These are phyloP conservation scores for Pythium sp. DNA, from an alignment of 352 stramenopile genomes.

Conservation along the genomic window DNA sequence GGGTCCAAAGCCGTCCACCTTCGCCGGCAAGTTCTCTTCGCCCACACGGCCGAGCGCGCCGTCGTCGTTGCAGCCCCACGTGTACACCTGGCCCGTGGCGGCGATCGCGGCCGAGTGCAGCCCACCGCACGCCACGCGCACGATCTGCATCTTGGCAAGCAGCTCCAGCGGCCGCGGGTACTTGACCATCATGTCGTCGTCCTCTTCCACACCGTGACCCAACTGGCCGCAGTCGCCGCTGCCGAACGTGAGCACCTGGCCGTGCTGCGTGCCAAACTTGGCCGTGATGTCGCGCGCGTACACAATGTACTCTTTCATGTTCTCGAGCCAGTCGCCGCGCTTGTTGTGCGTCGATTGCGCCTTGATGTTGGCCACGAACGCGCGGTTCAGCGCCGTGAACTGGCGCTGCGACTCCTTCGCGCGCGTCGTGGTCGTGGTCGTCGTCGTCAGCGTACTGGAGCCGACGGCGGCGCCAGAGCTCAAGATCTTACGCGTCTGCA, in stretches of 20 bases:
- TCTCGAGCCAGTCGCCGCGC: constrained; percentile 61
- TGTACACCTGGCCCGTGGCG: constrained; percentile 87
- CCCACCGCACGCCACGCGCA: constrained; percentile 86
- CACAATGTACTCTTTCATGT: constrained; percentile 76
- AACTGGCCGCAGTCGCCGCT: constrained; percentile 92
- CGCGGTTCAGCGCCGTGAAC: constrained; percentile 64
- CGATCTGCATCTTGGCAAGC: constrained; percentile 44
- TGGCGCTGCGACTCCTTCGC: constrained; percentile 49
- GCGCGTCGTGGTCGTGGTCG: constrained; percentile 24
- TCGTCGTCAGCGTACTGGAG: background rate
- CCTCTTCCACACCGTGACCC: constrained; percentile 85
- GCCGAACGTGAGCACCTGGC: constrained; percentile 80
- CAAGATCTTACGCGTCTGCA: constrained; percentile 48
- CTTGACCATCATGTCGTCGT: constrained; percentile 74
- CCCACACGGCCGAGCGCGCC: constrained; percentile 85
- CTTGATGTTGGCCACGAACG: constrained; percentile 58
- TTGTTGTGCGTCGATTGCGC: constrained; percentile 65
- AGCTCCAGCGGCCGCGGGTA: constrained; percentile 55
- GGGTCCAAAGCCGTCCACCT: constrained; percentile 59
- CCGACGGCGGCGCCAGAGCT: background rate
- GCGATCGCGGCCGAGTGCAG: constrained; percentile 90
- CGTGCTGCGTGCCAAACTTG: constrained; percentile 49
- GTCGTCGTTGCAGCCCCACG: constrained; percentile 94
- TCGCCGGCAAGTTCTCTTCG: constrained; percentile 74
- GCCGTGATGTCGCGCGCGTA: constrained; percentile 62